Percentiles rank a stretch among this genome's conserved stretches.
phyloP scores from a whole-genome alignment of 2,329 filamentous ascomycete species.

The Alternaria alternata region DNA sequence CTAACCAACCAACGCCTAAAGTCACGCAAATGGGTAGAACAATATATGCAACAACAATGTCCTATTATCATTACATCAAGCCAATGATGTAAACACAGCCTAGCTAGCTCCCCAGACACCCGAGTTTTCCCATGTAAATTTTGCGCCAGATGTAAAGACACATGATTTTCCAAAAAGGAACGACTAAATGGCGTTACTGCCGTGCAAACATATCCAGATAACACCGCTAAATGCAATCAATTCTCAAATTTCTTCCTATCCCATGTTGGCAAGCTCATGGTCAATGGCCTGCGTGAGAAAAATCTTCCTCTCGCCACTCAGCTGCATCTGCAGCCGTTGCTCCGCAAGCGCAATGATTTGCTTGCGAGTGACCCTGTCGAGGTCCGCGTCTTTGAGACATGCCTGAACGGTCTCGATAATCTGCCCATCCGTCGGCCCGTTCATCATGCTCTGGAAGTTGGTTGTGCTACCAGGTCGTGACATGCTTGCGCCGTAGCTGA shows the following conservation, averaged over 20 bases:
- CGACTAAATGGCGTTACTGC: slow-evolving; percentile 15
- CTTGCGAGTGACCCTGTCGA: slow-evolving; percentile 99
- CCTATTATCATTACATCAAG: slow-evolving; percentile 13
- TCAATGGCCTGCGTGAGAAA: slow-evolving; percentile 96
- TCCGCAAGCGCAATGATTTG: slow-evolving; percentile 86
- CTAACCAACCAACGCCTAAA: neutral
- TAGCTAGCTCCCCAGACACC: slow-evolving; percentile 5
- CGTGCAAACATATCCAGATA: slow-evolving; percentile 23
- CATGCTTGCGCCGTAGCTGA: slow-evolving; percentile 55
- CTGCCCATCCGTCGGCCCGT: slow-evolving; percentile 77
- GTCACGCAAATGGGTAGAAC: neutral
- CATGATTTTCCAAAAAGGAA: slow-evolving; percentile 11
- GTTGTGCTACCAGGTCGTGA: slow-evolving; percentile 63
- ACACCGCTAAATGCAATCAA: slow-evolving; percentile 32
- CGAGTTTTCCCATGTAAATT: slow-evolving; percentile 12
- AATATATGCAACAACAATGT: slow-evolving; percentile 2
- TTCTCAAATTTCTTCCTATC: slow-evolving; percentile 54
- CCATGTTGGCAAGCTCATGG: slow-evolving; percentile 89
- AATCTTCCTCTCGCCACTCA: slow-evolving; percentile 82
- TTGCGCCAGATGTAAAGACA: slow-evolving; percentile 12
- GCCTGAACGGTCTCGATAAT: slow-evolving; percentile 86
- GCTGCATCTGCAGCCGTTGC: slow-evolving; percentile 88
- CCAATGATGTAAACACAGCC: slow-evolving; percentile 10
- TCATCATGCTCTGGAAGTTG: slow-evolving; percentile 65
- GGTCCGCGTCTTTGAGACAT: slow-evolving; percentile 85